Conservation (phyloP, 352 stramenopile species). For the Peronospora tabacina region DNA sequence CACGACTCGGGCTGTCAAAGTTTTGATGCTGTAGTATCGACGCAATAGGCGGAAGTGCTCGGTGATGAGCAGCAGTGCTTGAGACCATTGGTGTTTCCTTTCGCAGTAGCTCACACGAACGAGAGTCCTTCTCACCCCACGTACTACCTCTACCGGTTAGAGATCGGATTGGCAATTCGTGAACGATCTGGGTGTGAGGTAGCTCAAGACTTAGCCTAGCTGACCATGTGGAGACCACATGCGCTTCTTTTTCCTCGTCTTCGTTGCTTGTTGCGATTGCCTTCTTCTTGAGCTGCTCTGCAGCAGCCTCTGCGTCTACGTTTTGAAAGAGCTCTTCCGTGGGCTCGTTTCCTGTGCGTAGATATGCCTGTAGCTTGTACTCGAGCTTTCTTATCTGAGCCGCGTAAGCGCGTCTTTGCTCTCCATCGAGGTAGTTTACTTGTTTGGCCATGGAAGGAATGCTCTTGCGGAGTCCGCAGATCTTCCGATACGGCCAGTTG, state of each 20-base stretch:
- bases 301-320: conserved; percentile 14
- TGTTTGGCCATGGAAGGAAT: conserved; percentile 57
- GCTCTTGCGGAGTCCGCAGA: conserved; percentile 46
- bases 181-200: neutral
- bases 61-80: conserved; percentile 25
- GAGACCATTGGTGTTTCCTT: conserved; percentile 10
- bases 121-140: conserved; percentile 3
- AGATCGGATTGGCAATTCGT: neutral
- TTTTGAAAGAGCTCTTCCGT: conserved; percentile 22
- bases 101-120: neutral
- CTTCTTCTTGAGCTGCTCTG: neutral
- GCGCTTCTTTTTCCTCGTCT: conserved; percentile 17
- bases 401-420: conserved; percentile 43
- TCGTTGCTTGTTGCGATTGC: conserved; percentile 6
- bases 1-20: conserved; percentile 29
- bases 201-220: conserved; percentile 15
- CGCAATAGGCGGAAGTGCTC: conserved; percentile 31
- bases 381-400: conserved; percentile 40
- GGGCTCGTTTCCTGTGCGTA: conserved; percentile 38
- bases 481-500: conserved; percentile 56
- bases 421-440: conserved; percentile 53
- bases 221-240: conserved; percentile 8
- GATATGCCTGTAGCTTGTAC: conserved; percentile 35
- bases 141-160: neutral
- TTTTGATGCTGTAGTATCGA: conserved; percentile 36